Base-by-base conservation (phyloP, 306 rosid species). In the Fagus sylvatica region DNA sequence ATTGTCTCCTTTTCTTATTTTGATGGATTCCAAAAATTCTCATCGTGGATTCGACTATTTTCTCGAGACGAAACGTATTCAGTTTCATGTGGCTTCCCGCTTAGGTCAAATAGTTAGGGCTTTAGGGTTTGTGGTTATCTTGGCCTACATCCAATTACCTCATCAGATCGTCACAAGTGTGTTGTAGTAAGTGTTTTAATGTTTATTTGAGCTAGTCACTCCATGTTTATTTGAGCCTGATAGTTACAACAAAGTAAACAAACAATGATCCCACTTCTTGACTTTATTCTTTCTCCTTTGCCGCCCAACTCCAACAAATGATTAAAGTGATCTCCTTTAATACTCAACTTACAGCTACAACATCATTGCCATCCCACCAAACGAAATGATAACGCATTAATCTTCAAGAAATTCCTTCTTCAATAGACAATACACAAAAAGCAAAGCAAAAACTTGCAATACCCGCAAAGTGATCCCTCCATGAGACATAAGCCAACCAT, bases 401-500 rank as follows among this genome's bases (percentile, higher is more conserved):
- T 13, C 46, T 34, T 46, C 0, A 49, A 66, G 32, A 75, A 76
- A 28, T 62, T 53, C 69, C 55, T 72, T 19, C 17, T 48, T 33
- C 42, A 55, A 51, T 16, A 40, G 68, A 37, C 46, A 51, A 40
- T 40, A 65, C 39, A 53, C 33, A 17, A 43, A 70, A 72, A 39
- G 41, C 22, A 48, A 15, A 74, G 32, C 42, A 54, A 49, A 51
- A 19, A 77, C 84, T 75, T 76, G 86, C 40, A 33, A n/a, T 11
- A 28, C 51, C 76, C 71, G 79, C 88, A 76, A 84, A 82, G 83
- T 60, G 71, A 66, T 51, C 62, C 42, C 73, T 10, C 33, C 15
- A 46, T 22, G 42, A 69, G 60, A 73, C 53, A 33, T 69, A 55
- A 64, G 73, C 36, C 37, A 43, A 33, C 42, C 43, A 28, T 33